Evolutionary conservation across 768 basidiomycete species (phyloP), one percentile per base, ranked within the genome.

Genomic region (Ramaria sp.): DNA sequence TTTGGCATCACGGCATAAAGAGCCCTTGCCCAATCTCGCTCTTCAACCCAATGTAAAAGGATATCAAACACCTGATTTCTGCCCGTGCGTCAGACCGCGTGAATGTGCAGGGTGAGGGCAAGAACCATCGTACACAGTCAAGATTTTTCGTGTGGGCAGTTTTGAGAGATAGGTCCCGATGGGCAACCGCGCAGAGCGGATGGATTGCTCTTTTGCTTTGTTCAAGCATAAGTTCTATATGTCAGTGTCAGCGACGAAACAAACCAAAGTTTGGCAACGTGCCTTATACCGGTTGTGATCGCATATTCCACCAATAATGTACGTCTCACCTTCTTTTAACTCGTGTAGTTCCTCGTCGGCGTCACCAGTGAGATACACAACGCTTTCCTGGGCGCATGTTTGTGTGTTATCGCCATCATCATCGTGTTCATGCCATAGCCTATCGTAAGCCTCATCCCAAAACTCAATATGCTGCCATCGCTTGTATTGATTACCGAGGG

Each of bases 211-310:
- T 37, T 78, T 73, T 3, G 96, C 90, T 68, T 94, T 96, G 66
- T 90, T 77, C 54, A 88, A 73, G 65, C 95, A 98, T 32, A 98
- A 76, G 66, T 84, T 86, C 91, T 98, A 64, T n/a, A 34, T 38
- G 55, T 43, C 48, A 55, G 16, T 37, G 36, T 25, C 42, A 39
- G 42, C 51, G 57, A 22, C 30, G 47, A 27, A 15, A 24, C 45
- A 56, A 47, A 32, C 16, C 37, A 34, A 22, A 16, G 37, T 12
- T 25, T 25, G 58, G 28, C 27, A 28, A 18, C 9, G 7, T 55
- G 81, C 95, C 79, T 95, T 97, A 74, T 94, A 89, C 41, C 95
- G 86, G 70, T 99, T 99, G 64, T 87, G 88, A 67, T 99, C 96
- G 56, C 85, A 85, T 61, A 99, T 85, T 5, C 94, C 95, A 27